Percentiles rank a stretch among this genome's conserved stretches.
phyloP scores from a whole-genome alignment of 2,329 filamentous ascomycete genomes.

The Endoconidiophora laricicola region DNA sequence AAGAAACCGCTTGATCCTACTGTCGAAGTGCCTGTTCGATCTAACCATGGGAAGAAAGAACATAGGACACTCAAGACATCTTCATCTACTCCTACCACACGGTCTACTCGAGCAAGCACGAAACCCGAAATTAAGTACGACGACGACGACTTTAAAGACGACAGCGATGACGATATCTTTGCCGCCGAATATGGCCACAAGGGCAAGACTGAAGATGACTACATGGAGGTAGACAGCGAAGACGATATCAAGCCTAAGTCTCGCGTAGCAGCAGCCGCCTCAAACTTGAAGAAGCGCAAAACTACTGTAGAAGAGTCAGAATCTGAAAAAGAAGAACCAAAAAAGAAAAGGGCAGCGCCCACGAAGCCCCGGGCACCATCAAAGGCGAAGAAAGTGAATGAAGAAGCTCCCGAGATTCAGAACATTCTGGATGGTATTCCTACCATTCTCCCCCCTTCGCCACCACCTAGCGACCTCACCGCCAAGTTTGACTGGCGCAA shows the following conservation, averaged over 20 bases:
- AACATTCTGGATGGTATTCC: conserved; percentile 80
- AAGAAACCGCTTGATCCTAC: conserved; percentile 23
- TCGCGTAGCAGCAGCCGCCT: conserved; percentile 20
- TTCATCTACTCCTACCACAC: conserved; percentile 16
- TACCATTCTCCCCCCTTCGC: conserved; percentile 65
- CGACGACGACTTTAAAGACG: conserved; percentile 45
- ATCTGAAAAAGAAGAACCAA: conserved; percentile 40
- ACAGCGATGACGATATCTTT: conserved; percentile 70
- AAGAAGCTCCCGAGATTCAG: conserved; percentile 53
- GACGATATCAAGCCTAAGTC: conserved; percentile 35
- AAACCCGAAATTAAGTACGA: conserved; percentile 22
- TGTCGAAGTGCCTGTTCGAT: conserved; percentile 29
- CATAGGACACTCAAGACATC: conserved; percentile 17
- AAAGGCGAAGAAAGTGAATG: conserved; percentile 47
- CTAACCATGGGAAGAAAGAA: conserved; percentile 34
- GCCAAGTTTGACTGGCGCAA: conserved; percentile 70
- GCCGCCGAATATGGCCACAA: conserved; percentile 52
- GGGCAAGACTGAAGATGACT: conserved; percentile 51
- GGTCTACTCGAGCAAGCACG: background rate
- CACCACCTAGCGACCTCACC: conserved; percentile 53
- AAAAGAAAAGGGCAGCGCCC: conserved; percentile 43
- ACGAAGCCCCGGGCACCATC: conserved; percentile 40
- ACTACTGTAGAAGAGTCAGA: conserved; percentile 37
- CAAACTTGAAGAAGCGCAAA: conserved; percentile 38
- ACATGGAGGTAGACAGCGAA: conserved; percentile 49